Base-by-base conservation (phyloP, 2,329 filamentous ascomycete species). In the Pseudogymnoascus sp. region DNA sequence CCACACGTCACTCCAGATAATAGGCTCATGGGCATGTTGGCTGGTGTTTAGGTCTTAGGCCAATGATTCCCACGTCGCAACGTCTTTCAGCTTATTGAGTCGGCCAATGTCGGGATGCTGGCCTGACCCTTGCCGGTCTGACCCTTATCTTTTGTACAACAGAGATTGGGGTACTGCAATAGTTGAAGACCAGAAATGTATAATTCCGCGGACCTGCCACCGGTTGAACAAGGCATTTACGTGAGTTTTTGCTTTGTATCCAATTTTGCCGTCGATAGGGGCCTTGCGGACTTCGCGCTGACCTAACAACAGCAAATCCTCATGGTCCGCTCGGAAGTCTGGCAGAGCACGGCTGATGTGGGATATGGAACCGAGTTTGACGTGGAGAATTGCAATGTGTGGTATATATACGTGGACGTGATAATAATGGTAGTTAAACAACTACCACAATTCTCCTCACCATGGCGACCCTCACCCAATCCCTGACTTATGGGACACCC, bases 191-290 rank as follows among this genome's bases (percentile, higher is more conserved):
- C n/a, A 55, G 49, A 55, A 55, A 14, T 55, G 49, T 55, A 55
- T 55, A 55, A 55, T 33, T 55, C 49, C 49, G 49, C 49, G 49
- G 49, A 55, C 49, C 7, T 55, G 49, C 28, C 49, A 33, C 49
- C 16, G 16, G 28, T 9, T 35, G 49, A 55, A 22, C 49, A 33
- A 22, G 49, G n/a, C 9, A 55, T 55, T 55, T 55, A 55, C 28
- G 28, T 55, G 28, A 22, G 49, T 55, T 55, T 33, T 55, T 33
- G 49, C 9, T 35, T 55, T 55, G 49, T 35, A 14, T 55, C 28
- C 28, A 19, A 55, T 33, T 12, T 4, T 55, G n/a, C 9, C 25
- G 7, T 55, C 16, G 49, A 55, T 55, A 55, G 49, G 49, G 16
- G n/a, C 5, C 28, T 19, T 33, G 5, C 6, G 28, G 49, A 55